Conservation (phyloP, 106 monocot species). For the Acanthochlamys bracteata region DNA sequence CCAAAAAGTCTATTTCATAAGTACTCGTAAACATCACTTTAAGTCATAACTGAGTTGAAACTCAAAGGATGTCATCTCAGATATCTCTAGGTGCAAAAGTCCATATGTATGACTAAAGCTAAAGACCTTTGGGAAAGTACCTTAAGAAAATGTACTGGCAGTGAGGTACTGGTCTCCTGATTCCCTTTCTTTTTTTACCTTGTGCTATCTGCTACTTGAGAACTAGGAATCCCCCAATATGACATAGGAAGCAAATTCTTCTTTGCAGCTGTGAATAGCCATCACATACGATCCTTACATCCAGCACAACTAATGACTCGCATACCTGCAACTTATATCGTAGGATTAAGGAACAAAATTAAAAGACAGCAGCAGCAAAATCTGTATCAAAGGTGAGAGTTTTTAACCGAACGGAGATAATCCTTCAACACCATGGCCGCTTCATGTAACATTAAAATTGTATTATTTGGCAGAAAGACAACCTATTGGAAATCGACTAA, state of each 20-base stretch:
- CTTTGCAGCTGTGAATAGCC: slow-evolving; percentile 69
- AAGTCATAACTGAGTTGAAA: too few relatives aligned
- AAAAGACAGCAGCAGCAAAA: neutral
- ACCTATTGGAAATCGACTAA: too few relatives aligned
- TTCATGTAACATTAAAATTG: slow-evolving; percentile 1
- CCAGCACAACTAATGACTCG: slow-evolving; percentile 63
- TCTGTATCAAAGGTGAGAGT: slow-evolving; percentile 57
- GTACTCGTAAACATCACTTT: too few relatives aligned
- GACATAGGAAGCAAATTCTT: slow-evolving; percentile 56
- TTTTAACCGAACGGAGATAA: slow-evolving; percentile 27
- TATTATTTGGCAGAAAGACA: too few relatives aligned
- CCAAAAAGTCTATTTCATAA: too few relatives aligned
- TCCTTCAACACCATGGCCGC: slow-evolving; percentile 31
- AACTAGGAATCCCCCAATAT: slow-evolving; percentile 89
- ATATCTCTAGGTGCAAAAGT: too few relatives aligned
- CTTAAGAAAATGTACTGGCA: too few relatives aligned
- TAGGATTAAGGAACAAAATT: neutral
- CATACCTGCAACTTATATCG: slow-evolving; percentile 46
- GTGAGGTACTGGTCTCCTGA: too few relatives aligned
- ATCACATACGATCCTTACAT: slow-evolving; percentile 71
- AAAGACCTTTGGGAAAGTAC: too few relatives aligned
- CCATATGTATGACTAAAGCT: too few relatives aligned
- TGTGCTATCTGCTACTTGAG: slow-evolving; percentile 67
- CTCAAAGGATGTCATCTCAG: too few relatives aligned
- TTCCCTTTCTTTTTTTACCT: neutral